Conservation (phyloP, 176 grass and related monocot species). For the Triticum urartu region DNA sequence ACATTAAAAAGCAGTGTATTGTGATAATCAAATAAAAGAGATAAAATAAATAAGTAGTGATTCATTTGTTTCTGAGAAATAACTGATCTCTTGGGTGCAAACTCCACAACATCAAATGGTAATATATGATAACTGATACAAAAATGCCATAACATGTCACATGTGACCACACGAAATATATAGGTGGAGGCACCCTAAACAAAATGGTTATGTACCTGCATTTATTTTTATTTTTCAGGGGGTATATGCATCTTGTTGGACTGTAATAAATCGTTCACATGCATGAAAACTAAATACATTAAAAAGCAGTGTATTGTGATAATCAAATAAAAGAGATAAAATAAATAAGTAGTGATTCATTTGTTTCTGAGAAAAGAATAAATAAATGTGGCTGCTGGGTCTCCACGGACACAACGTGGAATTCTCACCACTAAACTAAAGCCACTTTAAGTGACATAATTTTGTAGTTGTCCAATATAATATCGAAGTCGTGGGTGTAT, state of each 20-base stretch:
- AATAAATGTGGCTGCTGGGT: slow-evolving; percentile 70
- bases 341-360: too few relatives aligned
- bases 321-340: not conserved
- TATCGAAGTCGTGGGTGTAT: not conserved
- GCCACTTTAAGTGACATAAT: not conserved
- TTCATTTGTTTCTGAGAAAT: too few relatives aligned
- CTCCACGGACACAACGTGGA: slow-evolving; percentile 90
- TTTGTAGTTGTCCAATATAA: not conserved
- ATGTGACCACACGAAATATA: too few relatives aligned
- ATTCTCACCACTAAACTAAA: slow-evolving; percentile 99
- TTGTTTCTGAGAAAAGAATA: too few relatives aligned
- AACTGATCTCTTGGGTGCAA: not conserved
- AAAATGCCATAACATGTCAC: too few relatives aligned
- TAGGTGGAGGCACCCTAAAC: too few relatives aligned
- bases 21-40: not conserved
- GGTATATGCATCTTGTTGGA: too few relatives aligned
- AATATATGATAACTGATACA: not conserved
- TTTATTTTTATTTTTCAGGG: too few relatives aligned
- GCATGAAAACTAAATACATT: not conserved
- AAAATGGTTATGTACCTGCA: too few relatives aligned
- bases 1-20: slow-evolving; percentile 3
- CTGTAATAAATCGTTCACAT: not conserved
- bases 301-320: not conserved
- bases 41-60: not conserved
- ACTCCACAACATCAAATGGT: not conserved